phyloP scores from a whole-genome alignment of 768 basidiomycete species.

The Clavaria fumosa region DNA sequence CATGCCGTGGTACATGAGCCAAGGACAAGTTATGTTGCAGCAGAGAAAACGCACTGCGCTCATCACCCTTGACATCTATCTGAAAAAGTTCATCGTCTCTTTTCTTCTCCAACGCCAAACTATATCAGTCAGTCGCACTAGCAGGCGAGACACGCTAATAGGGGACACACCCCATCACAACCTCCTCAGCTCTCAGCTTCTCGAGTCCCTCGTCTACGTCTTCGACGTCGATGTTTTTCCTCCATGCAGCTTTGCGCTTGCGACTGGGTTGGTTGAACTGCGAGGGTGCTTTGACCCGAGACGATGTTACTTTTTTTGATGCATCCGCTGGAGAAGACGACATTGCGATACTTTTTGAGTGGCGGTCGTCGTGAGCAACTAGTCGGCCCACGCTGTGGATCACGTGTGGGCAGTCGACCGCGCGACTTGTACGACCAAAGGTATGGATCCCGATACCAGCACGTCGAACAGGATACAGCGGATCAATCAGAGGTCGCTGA shows the following conservation, averaged over 20 bases:
- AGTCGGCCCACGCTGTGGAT: no score
- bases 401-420: no score
- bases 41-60: conserved; percentile 36
- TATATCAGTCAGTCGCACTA: conserved; percentile 14
- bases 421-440: no score
- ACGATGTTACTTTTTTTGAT: no score
- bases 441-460: no score
- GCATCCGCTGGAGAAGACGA: no score
- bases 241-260: conserved; percentile 88
- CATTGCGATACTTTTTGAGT: no score
- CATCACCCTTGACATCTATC: conserved; percentile 69
- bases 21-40: no score
- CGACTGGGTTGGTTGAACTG: conserved; percentile 58
- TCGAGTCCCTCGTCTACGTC: conserved; percentile 34
- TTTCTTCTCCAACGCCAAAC: conserved; percentile 49
- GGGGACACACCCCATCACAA: conserved; percentile 5
- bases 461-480: no score
- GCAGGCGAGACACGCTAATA: neutral
- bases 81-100: conserved; percentile 63
- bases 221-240: conserved; percentile 81
- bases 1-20: conserved; percentile 1
- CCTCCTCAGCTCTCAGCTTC: conserved; percentile 22
- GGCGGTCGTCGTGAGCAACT: no score
- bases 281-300: no score
- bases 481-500: conserved; percentile 12